Base-by-base conservation (phyloP, 2,329 filamentous ascomycete genomes). In the Aspergillus novofumigatus region DNA sequence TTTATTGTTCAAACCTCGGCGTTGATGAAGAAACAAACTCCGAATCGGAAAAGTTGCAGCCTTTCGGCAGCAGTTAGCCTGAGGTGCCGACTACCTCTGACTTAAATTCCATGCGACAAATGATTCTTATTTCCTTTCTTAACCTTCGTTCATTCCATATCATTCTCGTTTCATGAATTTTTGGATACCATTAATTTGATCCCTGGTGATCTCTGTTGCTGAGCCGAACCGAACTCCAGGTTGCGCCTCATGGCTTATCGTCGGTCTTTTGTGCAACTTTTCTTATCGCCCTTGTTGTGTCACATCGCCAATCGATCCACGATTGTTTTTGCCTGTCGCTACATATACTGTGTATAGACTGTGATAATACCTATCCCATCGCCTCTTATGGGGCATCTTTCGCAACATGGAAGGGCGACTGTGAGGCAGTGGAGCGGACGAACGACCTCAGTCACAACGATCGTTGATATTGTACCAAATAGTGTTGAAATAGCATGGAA, bases 41-140 rank as follows among this genome's bases (percentile, higher is more conserved):
- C 23, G 21, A 32, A 14, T 52, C 54, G 54, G 54, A 52, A n/a
- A 55, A 47, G 38, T 49, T 54, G 17, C 42, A 45, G 35, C 25
- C 35, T 29, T 42, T 55, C 54, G 54, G 54, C 32, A 35, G 11
- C 14, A 5, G 14, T 7, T 35, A 17, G 5, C 32, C 1, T 38
- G 32, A 17, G 32, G 14, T 6, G 5, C 32, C 32, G 32, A 38
- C 14, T 38, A 38, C 7, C 0, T n/a, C 11, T 38, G 32, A 25
- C 8, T 49, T 5, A 25, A 14, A 11, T 49, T 49, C 23, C 9
- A n/a, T 49, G 23, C 8, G 47, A 49, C n/a, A 26, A 21, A 38
- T 28, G 1, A n/a, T 28, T 26, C 10, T 49, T 49, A 26, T 26
- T 49, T 42, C 21, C 35, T 25, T 23, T 4, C 8, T 49, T 8